Conservation (phyloP, 331 rosid species). For the Acacia pycnantha region DNA sequence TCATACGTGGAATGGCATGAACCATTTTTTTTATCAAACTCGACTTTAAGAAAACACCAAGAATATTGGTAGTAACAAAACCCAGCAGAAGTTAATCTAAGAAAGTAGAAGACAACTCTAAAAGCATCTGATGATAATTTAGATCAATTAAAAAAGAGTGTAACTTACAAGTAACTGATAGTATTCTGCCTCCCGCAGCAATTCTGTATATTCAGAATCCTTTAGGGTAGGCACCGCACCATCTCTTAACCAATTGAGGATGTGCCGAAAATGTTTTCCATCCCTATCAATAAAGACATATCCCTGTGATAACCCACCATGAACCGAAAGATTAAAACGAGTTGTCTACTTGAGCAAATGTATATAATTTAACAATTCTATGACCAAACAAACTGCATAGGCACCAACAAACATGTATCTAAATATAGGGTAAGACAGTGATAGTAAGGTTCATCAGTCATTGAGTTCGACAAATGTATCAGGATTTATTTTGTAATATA, state of each 20-base stretch:
- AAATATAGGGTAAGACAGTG: background rate
- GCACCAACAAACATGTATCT: background rate
- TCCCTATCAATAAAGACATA: conserved; percentile 87
- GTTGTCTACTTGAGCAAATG: background rate
- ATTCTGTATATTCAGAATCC: conserved; percentile 58
- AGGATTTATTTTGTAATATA: background rate
- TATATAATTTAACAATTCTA: background rate
- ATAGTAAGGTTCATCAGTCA: background rate
- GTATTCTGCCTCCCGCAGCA: conserved; percentile 86
- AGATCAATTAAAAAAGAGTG: background rate
- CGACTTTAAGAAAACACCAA: background rate
- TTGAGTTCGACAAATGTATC: background rate
- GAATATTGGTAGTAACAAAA: conserved; percentile 10
- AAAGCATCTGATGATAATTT: conserved; percentile 4
- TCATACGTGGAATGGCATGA: background rate
- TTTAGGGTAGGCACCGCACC: conserved; percentile 70
- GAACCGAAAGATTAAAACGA: background rate
- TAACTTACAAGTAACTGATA: conserved; percentile 75
- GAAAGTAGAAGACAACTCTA: conserved; percentile 14
- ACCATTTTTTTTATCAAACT: background rate
- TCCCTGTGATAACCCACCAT: conserved; percentile 55
- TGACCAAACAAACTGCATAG: background rate
- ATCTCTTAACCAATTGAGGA: conserved; percentile 94
- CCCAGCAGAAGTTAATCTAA: conserved; percentile 9
- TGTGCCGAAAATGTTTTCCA: conserved; percentile 86